Percentiles rank a stretch among this genome's conserved stretches.
phyloP scores from a whole-genome alignment of 1,284 basidiomycete species.

The Apiotrichum domesticum region DNA sequence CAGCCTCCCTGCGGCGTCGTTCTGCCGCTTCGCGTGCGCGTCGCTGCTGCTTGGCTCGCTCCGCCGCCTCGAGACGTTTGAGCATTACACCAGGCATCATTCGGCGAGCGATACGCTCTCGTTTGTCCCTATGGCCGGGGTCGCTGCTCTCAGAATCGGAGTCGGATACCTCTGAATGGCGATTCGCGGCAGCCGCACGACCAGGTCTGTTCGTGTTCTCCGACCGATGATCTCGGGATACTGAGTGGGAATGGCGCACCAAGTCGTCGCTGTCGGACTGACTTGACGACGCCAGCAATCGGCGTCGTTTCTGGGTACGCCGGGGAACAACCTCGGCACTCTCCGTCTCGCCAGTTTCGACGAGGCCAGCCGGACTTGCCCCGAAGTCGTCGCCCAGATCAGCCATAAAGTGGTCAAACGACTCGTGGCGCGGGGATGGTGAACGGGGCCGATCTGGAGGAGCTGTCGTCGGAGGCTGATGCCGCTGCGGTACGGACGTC shows the following conservation, averaged over 20 bases:
- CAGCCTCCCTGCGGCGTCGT: neutral
- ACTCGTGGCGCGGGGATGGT: no score
- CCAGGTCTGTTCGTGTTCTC: no score
- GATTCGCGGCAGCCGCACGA: no score
- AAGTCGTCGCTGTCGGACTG: neutral
- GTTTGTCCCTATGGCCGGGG: conserved; percentile 13
- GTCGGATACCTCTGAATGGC: no score
- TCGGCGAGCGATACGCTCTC: conserved; percentile 32
- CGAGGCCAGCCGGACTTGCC: neutral
- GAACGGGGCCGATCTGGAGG: no score
- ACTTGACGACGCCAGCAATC: conserved; percentile 6
- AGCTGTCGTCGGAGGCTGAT: no score
- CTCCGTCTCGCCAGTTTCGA: neutral
- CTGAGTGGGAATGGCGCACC: no score
- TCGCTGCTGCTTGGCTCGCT: conserved; percentile 20
- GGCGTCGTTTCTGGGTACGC: neutral
- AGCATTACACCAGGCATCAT: conserved; percentile 43
- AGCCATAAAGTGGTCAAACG: no score
- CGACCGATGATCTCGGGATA: no score
- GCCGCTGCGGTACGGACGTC: no score
- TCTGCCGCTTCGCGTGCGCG: conserved; percentile 1
- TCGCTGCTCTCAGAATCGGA: neutral
- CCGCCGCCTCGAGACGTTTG: conserved; percentile 17
- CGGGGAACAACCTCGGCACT: neutral
- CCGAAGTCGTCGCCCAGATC: neutral